Evolutionary conservation across 306 rosid genomes (phyloP).

Genomic region (Lathyrus tuberosus): DNA sequence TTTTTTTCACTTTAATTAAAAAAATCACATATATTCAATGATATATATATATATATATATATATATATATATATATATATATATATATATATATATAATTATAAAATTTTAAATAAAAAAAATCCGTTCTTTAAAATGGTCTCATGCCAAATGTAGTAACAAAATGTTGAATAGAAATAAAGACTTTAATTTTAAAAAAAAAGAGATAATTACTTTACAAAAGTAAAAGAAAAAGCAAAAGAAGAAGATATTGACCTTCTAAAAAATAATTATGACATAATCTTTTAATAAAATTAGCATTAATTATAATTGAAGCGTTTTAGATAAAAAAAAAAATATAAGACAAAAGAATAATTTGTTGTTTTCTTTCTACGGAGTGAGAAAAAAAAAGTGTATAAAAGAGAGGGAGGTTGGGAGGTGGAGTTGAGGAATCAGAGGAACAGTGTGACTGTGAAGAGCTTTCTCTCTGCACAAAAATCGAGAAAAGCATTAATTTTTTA

Average conservation of each 20-base stretch:
- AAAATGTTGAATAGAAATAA: neutral
- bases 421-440: slow-evolving; percentile 26
- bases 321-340: neutral
- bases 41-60: too few species aligned
- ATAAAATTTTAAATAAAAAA: too few species aligned
- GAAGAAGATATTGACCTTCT: neutral
- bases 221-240: neutral
- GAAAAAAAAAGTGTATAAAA: neutral
- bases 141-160: slow-evolving; percentile 7
- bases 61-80: too few species aligned
- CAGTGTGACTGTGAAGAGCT: slow-evolving; percentile 19
- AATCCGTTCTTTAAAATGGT: neutral
- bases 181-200: neutral
- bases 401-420: slow-evolving; percentile 17
- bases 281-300: neutral
- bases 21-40: too few species aligned
- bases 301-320: neutral
- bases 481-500: neutral
- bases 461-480: slow-evolving; percentile 10
- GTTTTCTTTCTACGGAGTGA: neutral
- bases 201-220: neutral
- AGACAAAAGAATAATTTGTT: neutral
- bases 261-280: neutral
- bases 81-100: too few species aligned
- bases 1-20: too few species aligned